These are phyloP conservation scores for Prunus padus DNA, from an alignment of 306 rosid genomes.

Conservation along the genomic window DNA sequence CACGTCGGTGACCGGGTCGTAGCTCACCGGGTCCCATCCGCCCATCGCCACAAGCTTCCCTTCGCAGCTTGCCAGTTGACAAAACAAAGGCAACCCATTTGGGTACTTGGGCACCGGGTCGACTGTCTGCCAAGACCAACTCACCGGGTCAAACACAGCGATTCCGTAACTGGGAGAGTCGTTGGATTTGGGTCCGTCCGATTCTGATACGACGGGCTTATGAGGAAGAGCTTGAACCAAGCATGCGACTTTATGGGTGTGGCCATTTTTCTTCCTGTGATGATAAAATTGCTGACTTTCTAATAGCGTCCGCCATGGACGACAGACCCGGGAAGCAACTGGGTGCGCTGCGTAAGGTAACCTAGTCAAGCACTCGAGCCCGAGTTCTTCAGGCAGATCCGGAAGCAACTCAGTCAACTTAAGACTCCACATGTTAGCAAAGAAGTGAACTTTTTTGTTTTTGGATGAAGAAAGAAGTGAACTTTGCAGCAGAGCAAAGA, in stretches of 20 bases:
- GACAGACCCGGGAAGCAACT: constrained; percentile 42
- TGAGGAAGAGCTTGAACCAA: constrained; percentile 46
- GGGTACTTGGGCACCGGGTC: constrained; percentile 48
- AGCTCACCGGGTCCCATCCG: constrained; percentile 57
- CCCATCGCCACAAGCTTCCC: constrained; percentile 56
- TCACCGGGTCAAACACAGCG: constrained; percentile 37
- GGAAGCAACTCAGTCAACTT: constrained; percentile 34
- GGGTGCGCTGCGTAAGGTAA: constrained; percentile 38
- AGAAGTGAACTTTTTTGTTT: not conserved
- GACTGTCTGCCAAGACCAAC: constrained; percentile 35
- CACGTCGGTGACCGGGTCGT: constrained; percentile 43
- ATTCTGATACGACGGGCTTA: not conserved
- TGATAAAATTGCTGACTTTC: constrained; percentile 35
- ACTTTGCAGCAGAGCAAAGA: not conserved
- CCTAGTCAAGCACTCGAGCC: constrained; percentile 51
- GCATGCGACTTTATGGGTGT: constrained; percentile 39
- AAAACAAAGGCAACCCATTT: constrained; percentile 47
- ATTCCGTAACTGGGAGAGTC: constrained; percentile 34
- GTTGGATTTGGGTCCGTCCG: constrained; percentile 20
- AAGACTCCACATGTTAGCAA: not conserved
- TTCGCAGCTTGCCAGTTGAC: constrained; percentile 43
- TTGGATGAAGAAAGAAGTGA: not conserved
- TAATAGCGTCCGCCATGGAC: constrained; percentile 38
- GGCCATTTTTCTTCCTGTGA: constrained; percentile 31
- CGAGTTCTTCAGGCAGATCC: constrained; percentile 48